Evolutionary conservation across 495 filamentous ascomycete species (phyloP), one percentile per base, ranked within the genome.

Genomic region (Hypoxylon fuscum): DNA sequence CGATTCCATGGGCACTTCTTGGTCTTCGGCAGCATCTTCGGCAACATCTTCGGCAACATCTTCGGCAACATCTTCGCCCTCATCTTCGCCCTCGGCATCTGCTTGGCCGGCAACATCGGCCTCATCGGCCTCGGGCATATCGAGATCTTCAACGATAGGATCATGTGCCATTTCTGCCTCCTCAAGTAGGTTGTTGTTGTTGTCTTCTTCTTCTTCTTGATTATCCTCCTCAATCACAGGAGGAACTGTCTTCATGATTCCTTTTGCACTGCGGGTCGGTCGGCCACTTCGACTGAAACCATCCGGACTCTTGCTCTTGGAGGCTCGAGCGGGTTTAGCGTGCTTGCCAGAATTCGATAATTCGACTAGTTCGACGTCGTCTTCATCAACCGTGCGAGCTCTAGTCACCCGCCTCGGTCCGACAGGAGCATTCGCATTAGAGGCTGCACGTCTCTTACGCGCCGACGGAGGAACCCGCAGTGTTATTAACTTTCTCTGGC

Each of bases 281-380:
- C 87, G 81, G 15, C 55, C 62, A 11, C 51, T 42, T 18, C 72
- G 72, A 22, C 70, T 52, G 44, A 79, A 70, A 25, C 78, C 65
- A 62, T 93, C 90, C 1, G 91, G 92, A 59, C 85, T 92, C 34
- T 72, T 80, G 10, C 90, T 91, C 35, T 69, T 69, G 6, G 77
- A 76, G 22, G 53, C 66, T 38, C 74, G 55, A 11, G 83, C 85
- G 23, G 82, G 77, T 23, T 87, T 77, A 11, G 87, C 84, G 70
- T 96, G 90, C 65, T 81, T 85, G 10, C 92, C 92, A 2, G 92
- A 96, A 66, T 87, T 88, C 0, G 91, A 87, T 27, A 96, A 77
- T 49, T 81, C 77, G 1, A 80, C 21, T 11, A 80, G 54, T 6
- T 73, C 71, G 5, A 42, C 60, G 17, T 67, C 69, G 4, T 59